These are phyloP conservation scores for Fusarium incarnatum DNA, from an alignment of 2,329 filamentous ascomycete genomes.

Conservation along the genomic window DNA sequence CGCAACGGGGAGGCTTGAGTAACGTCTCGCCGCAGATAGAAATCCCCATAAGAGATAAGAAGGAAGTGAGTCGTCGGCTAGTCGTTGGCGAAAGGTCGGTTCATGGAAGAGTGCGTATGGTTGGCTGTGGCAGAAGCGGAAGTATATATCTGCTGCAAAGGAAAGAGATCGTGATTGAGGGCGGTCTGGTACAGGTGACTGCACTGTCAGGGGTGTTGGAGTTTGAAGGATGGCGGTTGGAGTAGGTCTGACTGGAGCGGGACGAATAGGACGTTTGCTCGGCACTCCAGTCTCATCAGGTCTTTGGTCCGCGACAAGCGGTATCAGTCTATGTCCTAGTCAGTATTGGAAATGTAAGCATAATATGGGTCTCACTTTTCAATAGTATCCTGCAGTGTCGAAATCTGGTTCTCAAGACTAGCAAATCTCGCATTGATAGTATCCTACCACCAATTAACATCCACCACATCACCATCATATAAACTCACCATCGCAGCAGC, in stretches of 20 bases:
- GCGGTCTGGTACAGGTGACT: not conserved
- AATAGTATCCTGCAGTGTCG: slow-evolving; percentile 4
- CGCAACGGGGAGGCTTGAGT: not conserved
- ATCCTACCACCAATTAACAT: not conserved
- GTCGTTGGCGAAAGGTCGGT: slow-evolving; percentile 3
- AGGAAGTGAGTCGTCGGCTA: slow-evolving; percentile 1
- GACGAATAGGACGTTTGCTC: not conserved
- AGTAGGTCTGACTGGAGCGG: not conserved
- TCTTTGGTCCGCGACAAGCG: not conserved
- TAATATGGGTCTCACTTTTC: not conserved
- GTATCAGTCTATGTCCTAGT: not conserved
- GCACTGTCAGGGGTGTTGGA: not conserved
- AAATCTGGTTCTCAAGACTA: slow-evolving; percentile 13
- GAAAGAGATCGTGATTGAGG: not conserved
- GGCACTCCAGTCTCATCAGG: not conserved
- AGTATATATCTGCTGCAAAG: slow-evolving; percentile 13
- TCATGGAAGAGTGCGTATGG: slow-evolving; percentile 25
- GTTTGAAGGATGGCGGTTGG: slow-evolving; percentile 5
- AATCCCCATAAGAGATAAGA: slow-evolving; percentile 13
- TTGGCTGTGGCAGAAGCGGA: slow-evolving; percentile 21
- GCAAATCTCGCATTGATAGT: slow-evolving; percentile 9
- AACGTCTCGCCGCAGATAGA: slow-evolving; percentile 10
- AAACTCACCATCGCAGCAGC: slow-evolving; percentile 4
- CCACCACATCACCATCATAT: not conserved
- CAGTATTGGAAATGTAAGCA: fast-evolving